These are phyloP conservation scores for Pezicula carpinea DNA, from an alignment of 2,329 filamentous ascomycete species.

Conservation along the genomic window DNA sequence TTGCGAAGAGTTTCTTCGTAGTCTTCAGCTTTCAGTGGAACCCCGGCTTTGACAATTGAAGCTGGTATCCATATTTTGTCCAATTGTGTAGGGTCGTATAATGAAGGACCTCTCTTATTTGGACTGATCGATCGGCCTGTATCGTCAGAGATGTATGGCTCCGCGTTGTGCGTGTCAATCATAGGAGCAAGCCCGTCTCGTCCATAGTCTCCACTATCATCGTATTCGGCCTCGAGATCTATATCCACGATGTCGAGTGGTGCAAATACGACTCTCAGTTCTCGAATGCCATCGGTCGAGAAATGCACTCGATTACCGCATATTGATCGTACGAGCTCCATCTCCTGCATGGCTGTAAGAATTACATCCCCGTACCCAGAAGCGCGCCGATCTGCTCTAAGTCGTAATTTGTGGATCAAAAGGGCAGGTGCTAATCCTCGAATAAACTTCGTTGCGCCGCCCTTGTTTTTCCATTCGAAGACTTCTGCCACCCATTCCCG, in stretches of 20 bases:
- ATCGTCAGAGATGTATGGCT: slow-evolving; percentile 24
- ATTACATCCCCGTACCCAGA: slow-evolving; percentile 29
- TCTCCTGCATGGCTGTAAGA: slow-evolving; percentile 40
- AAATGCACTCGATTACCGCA: slow-evolving; percentile 65
- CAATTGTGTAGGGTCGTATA: slow-evolving; percentile 61
- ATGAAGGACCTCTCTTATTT: slow-evolving; percentile 32
- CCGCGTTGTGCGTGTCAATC: slow-evolving; percentile 61
- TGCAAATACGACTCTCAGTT: slow-evolving; percentile 73
- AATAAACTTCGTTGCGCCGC: slow-evolving; percentile 81
- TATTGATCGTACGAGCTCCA: slow-evolving; percentile 58
- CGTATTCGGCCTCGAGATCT: slow-evolving; percentile 68
- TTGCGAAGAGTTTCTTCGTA: slow-evolving; percentile 48
- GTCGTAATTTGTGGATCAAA: slow-evolving; percentile 55
- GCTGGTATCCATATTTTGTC: slow-evolving; percentile 68
- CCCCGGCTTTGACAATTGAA: slow-evolving; percentile 56
- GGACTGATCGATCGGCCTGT: slow-evolving; percentile 20
- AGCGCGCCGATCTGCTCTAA: slow-evolving; percentile 34
- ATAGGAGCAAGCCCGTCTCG: slow-evolving; percentile 51
- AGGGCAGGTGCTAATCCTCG: slow-evolving; percentile 74
- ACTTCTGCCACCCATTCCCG: slow-evolving; percentile 71
- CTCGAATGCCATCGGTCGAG: slow-evolving; percentile 68
- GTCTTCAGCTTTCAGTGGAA: slow-evolving; percentile 59
- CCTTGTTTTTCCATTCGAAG: slow-evolving; percentile 79
- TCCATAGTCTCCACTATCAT: slow-evolving; percentile 37
- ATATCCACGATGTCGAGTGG: slow-evolving; percentile 75